Conservation (phyloP, 257 asterid genomes). For the Primulina huaijiensis region DNA sequence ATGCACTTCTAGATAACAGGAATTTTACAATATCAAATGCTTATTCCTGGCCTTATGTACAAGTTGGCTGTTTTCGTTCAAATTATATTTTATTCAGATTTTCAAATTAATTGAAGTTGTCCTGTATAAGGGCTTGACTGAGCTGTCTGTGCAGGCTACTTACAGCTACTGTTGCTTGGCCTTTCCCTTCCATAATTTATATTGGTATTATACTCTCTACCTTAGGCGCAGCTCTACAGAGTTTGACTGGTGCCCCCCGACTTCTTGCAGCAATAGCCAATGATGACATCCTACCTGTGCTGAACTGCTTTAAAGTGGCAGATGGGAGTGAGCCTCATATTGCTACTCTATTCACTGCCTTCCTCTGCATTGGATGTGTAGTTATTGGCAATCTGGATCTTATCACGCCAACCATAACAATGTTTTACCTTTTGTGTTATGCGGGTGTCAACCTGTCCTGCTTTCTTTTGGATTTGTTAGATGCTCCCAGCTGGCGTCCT, state of each 20-base stretch:
- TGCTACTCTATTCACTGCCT: conserved; percentile 93
- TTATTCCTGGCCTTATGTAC: too few species aligned
- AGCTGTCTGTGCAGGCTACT: conserved; percentile 75
- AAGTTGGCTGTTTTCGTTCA: too few species aligned
- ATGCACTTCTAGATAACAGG: too few species aligned
- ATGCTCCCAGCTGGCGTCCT: conserved; percentile 99
- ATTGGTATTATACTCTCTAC: conserved; percentile 95
- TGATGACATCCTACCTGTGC: conserved; percentile 95
- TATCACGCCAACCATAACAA: conserved; percentile 91
- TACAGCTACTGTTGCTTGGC: conserved; percentile 98
- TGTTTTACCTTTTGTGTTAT: conserved; percentile 95
- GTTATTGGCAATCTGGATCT: conserved; percentile 92
- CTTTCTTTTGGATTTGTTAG: conserved; percentile 93
- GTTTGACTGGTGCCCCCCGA: conserved; percentile 97
- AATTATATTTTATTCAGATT: background rate
- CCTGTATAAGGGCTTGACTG: conserved; percentile 30
- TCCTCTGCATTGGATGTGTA: conserved; percentile 88
- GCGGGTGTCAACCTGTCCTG: conserved; percentile 96
- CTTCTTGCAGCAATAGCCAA: conserved; percentile 99
- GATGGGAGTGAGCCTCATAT: conserved; percentile 87
- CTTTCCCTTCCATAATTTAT: conserved; percentile 79
- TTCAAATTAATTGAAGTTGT: background rate
- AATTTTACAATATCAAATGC: too few species aligned
- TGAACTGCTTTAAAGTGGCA: conserved; percentile 85
- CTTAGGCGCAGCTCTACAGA: conserved; percentile 98